A percentile compares a stretch with the other conserved stretches of the same genome.
Conservation (phyloP, 73 alveolate genomes). For the Symbiodinium pilosum region DNA sequence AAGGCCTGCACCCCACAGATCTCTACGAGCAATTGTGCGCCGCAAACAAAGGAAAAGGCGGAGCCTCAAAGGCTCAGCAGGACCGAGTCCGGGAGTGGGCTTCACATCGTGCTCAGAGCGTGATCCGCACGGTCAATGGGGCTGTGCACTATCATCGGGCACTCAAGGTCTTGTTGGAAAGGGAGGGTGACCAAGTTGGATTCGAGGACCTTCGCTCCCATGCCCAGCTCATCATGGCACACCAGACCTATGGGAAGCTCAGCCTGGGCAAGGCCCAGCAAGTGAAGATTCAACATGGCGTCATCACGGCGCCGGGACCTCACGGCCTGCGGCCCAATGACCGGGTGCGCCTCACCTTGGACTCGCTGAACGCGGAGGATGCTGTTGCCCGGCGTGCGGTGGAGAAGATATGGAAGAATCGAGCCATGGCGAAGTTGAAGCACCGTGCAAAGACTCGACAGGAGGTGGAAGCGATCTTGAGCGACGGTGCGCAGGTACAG, state of each 20-base stretch:
- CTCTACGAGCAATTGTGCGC: slow-evolving; percentile 46
- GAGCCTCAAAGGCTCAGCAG: slow-evolving; percentile 43
- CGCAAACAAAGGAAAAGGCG: neutral
- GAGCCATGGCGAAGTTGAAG: slow-evolving; percentile 53
- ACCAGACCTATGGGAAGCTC: slow-evolving; percentile 86
- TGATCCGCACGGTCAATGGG: slow-evolving; percentile 76
- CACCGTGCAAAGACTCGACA: slow-evolving; percentile 72
- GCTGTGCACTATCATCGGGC: slow-evolving; percentile 87
- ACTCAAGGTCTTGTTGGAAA: slow-evolving; percentile 46
- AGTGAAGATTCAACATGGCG: slow-evolving; percentile 86
- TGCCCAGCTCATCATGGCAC: slow-evolving; percentile 93
- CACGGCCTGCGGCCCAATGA: slow-evolving; percentile 49
- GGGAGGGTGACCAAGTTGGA: slow-evolving; percentile 2
- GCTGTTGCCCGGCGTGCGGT: slow-evolving; percentile 87
- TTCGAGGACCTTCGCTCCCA: slow-evolving; percentile 69
- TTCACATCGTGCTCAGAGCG: slow-evolving; percentile 79
- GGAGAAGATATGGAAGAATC: slow-evolving; percentile 75
- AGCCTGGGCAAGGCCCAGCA: slow-evolving; percentile 81
- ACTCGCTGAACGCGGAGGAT: slow-evolving; percentile 64
- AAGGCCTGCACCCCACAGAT: slow-evolving; percentile 66
- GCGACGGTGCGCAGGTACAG: slow-evolving; percentile 57
- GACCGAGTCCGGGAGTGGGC: slow-evolving; percentile 88
- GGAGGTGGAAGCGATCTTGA: slow-evolving; percentile 74
- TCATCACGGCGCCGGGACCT: slow-evolving; percentile 67
- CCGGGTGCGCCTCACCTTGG: slow-evolving; percentile 68